Base-by-base conservation (phyloP, 169 alveolate species). In the Eimeria maxima region DNA sequence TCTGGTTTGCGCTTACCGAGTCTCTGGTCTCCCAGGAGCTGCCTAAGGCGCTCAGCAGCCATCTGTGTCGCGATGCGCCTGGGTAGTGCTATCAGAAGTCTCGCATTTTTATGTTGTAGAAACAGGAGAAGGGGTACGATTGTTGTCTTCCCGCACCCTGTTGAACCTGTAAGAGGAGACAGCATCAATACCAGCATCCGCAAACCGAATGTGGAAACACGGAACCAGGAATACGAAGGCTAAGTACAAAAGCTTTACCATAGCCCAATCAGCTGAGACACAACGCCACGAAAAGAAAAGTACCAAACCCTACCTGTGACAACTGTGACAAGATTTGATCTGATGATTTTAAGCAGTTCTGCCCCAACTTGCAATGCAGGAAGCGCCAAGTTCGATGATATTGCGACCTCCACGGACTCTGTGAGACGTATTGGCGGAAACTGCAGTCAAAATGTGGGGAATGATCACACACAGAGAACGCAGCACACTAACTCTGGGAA, bases 1-100 rank as follows among this genome's bases (percentile, higher is more conserved):
- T 53, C 2, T 42, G 14, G 33, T 14, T 33, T 29, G 74, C 50
- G 76, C 91, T 1, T 83, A 83, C 91, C 91, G 29, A 83, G 91
- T 53, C 53, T 42, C 7, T 83, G 76, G 33, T 83, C 91, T 5
- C 91, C 91, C 38, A 83, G 73, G 63, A 83, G 91, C 74, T 50
- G 91, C 76, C 91, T 83, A 76, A 83, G 91, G 38, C 76, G 50
- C 91, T 83, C 91, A 29, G 91, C 91, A n/a, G 91, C 91, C 91
- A 83, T 53, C 73, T 83, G 69, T 29, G 91, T 60, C 50, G 91
- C 91, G 27, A 53, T 53, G 55, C 91, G 91, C 91, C 91, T 29
- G 33, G 91, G 91, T 38, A 83, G 29, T 29, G 91, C 91, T 16
- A 53, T 53, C 33, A 83, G 27, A 55, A 83, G 20, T 33, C 73